Evolutionary conservation across 192 early-diverging fungal species (phyloP).

Genomic region (Linnemannia zychae): DNA sequence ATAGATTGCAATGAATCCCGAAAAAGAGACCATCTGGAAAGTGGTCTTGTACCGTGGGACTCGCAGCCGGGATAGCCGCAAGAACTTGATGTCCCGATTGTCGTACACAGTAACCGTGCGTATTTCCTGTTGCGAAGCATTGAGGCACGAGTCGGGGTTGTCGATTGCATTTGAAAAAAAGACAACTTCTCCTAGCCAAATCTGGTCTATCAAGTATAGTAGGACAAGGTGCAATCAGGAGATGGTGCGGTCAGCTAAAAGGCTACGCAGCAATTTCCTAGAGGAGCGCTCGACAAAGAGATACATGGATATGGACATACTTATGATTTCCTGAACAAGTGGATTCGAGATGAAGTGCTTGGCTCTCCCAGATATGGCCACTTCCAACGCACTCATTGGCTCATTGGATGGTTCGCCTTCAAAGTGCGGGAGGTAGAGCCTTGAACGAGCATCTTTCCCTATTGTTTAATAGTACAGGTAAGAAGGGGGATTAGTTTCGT

Average conservation of each 20-base stretch:
- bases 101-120: constrained; percentile 47
- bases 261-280: not conserved
- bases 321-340: constrained; percentile 56
- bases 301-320: constrained; percentile 23
- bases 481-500: not conserved
- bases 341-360: constrained; percentile 58
- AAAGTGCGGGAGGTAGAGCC: constrained; percentile 41
- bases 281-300: not conserved
- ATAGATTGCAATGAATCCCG: constrained; percentile 55
- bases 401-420: constrained; percentile 45
- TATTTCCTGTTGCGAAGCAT: constrained; percentile 49
- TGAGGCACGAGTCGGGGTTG: constrained; percentile 40
- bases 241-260: not conserved
- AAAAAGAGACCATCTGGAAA: constrained; percentile 51
- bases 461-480: not conserved
- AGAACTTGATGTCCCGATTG: constrained; percentile 40
- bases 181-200: constrained; percentile 58
- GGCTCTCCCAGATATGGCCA: constrained; percentile 57
- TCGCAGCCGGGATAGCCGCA: constrained; percentile 52
- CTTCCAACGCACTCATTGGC: constrained; percentile 58
- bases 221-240: not conserved
- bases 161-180: constrained; percentile 58
- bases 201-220: constrained; percentile 56
- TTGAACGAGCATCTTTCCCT: constrained; percentile 33
- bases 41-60: constrained; percentile 59